Base-by-base conservation (phyloP, 148 eudicot genomes). In the Camellia japonica region DNA sequence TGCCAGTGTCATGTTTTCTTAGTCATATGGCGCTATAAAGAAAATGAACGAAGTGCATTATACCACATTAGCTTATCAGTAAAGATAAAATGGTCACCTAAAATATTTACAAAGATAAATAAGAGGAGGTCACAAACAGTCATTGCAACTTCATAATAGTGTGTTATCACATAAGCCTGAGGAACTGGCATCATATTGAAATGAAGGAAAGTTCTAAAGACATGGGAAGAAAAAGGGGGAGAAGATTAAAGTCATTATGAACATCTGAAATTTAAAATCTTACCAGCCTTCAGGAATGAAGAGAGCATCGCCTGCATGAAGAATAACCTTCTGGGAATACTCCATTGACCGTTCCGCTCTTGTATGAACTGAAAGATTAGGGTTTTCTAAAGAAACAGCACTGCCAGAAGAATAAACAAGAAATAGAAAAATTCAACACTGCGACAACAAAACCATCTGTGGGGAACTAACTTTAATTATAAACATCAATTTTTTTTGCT, bases 281-380 rank as follows among this genome's bases (percentile, higher is more conserved):
- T 84, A 96, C 99, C 99, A 96, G 88, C 99, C 98, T 88, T 96
- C 97, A 46, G 99, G 99, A 78, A 95, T 92, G 83, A 93, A 90
- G 43, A 96, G 90, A 13, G 93, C 94, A 87, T 96, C 98, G 56
- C 99, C 99, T 51, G 93, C 97, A 82, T 84, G 89, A 80, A 96
- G 97, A 81, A 82, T 68, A 77, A 90, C 87, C 85, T 88, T 91
- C 81, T 92, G 99, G 46, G 97, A 93, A 78, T 66, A 80, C 46
- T 88, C 88, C 76, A n/a, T 68, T 3, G 85, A 84, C 65, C 43
- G 80, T 81, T 83, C 80, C 67, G 92, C 91, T 87, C 93, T 90
- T 85, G 98, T 98, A 85, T 90, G 87, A 81, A 71, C 74, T 18
- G 91, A 86, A 82, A 87, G 83, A 80, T 96, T 90, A 63, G 92